These are phyloP conservation scores for Huntiella bhutanensis DNA, from an alignment of 2,329 filamentous ascomycete species.

Conservation along the genomic window DNA sequence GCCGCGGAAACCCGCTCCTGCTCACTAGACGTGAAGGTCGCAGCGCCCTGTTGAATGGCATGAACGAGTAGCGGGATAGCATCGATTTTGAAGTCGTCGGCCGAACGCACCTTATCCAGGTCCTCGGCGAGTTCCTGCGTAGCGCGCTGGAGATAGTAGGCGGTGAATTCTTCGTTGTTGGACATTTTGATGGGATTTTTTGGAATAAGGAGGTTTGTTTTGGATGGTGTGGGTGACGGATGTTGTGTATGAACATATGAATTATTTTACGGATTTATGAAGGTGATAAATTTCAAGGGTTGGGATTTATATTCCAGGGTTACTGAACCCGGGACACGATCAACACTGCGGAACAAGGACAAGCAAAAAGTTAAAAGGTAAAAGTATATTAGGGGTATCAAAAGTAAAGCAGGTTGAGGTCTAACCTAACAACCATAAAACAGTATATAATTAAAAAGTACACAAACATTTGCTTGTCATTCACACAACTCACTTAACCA, in stretches of 20 bases:
- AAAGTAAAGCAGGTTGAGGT: background rate
- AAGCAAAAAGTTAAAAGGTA: background rate
- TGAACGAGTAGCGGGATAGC: conserved; percentile 46
- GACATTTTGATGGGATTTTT: conserved; percentile 1
- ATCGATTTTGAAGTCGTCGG: conserved; percentile 51
- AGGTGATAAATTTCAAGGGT: conserved; percentile 4
- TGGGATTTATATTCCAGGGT: background rate
- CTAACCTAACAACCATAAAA: too few relatives aligned
- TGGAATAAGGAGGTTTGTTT: background rate
- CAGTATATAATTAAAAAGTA: too few relatives aligned
- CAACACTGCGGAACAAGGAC: background rate
- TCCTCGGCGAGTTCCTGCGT: conserved; percentile 57
- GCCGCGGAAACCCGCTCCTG: conserved; percentile 15
- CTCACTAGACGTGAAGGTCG: conserved; percentile 35
- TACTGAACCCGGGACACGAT: background rate
- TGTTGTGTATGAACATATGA: background rate
- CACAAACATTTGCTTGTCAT: background rate
- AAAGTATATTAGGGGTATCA: background rate
- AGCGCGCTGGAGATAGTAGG: conserved; percentile 50
- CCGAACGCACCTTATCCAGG: conserved; percentile 47
- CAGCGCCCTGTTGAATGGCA: conserved; percentile 48
- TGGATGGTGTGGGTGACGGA: background rate
- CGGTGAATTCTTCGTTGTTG: conserved; percentile 28
- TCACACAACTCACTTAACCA: background rate
- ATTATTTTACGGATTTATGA: background rate